Evolutionary conservation across 768 basidiomycete species (phyloP).

Genomic region (Mycena amicta): DNA sequence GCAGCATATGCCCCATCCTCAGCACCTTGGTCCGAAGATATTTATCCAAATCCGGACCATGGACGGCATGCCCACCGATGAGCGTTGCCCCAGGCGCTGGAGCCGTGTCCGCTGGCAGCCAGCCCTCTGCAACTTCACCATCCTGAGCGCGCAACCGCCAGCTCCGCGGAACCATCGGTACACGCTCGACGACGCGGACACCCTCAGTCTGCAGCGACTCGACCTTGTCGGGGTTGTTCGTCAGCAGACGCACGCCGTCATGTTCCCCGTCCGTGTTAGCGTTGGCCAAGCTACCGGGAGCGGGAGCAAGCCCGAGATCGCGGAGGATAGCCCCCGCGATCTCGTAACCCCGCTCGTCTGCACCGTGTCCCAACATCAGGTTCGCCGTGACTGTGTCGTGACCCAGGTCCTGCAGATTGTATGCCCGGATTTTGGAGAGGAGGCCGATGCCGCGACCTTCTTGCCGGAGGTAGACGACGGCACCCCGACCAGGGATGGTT

Average conservation of each 20-base stretch:
- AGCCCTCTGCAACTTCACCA: conserved; percentile 20
- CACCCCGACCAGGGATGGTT: conserved; percentile 90
- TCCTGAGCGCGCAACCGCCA: conserved; percentile 58
- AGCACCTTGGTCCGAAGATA: conserved; percentile 96
- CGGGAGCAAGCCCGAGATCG: conserved; percentile 72
- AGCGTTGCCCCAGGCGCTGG: conserved; percentile 69
- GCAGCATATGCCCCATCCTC: conserved; percentile 94
- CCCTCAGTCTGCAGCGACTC: conserved; percentile 84
- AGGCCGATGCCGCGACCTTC: conserved; percentile 98
- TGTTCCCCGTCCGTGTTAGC: conserved; percentile 37
- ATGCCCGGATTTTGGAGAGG: conserved; percentile 93
- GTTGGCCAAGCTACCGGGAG: conserved; percentile 43
- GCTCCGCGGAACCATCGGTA: conserved; percentile 91
- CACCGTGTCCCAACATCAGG: conserved; percentile 89
- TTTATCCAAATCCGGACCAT: conserved; percentile 88
- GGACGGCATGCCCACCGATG: conserved; percentile 75
- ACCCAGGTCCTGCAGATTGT: conserved; percentile 96
- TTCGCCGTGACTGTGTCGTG: conserved; percentile 99
- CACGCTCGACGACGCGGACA: conserved; percentile 77
- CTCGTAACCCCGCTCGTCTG: conserved; percentile 93
- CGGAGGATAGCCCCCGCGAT: conserved; percentile 88
- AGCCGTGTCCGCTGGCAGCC: conserved; percentile 36
- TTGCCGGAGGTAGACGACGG: conserved; percentile 92
- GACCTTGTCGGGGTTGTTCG: conserved; percentile 98
- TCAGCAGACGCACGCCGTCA: conserved; percentile 81